Evolutionary conservation across 208 protist species (phyloP).

Genomic region (Kentomonas sorsogonicus): DNA sequence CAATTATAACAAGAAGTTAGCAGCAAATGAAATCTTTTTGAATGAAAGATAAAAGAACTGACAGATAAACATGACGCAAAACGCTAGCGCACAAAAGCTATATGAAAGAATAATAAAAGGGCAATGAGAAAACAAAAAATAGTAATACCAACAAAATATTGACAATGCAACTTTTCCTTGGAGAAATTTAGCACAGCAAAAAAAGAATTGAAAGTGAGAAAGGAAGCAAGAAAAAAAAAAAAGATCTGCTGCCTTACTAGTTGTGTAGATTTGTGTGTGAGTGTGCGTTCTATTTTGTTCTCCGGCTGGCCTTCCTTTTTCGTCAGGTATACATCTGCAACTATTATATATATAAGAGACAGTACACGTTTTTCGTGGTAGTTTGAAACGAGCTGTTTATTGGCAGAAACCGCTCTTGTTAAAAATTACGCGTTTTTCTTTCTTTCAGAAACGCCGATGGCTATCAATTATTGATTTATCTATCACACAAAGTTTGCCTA

Average conservation of each 20-base stretch:
- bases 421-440: too few relatives aligned
- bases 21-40: background rate
- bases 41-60: background rate
- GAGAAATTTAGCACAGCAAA: background rate
- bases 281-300: background rate
- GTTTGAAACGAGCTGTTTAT: background rate
- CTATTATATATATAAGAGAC: background rate
- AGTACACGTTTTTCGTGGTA: background rate
- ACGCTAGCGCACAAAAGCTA: background rate
- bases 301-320: background rate
- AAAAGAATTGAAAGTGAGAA: background rate
- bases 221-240: slow-evolving; percentile 10
- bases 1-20: background rate
- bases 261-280: background rate
- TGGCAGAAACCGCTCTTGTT: too few relatives aligned
- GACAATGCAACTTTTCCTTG: slow-evolving; percentile 5
- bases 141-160: background rate
- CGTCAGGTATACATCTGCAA: background rate
- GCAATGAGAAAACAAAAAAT: slow-evolving; percentile 11
- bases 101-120: slow-evolving; percentile 2
- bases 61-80: background rate
- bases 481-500: too few relatives aligned
- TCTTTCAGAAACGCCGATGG: too few relatives aligned
- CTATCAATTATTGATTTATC: too few relatives aligned
- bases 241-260: background rate